Conservation (phyloP, 345 rosid species). For the Gossypium raimondii region DNA sequence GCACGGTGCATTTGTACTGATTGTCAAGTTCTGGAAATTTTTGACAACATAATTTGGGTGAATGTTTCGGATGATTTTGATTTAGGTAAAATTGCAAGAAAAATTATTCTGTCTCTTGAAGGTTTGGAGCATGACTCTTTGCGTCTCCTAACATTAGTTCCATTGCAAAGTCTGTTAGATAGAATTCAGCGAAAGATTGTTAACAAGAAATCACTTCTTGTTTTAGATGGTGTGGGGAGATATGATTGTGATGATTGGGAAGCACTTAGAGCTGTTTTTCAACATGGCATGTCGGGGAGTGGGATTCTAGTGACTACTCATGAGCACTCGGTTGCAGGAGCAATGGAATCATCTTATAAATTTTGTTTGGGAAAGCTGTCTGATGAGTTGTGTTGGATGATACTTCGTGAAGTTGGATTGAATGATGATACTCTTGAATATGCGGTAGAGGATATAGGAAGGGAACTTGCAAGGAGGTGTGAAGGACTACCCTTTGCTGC, state of each 20-base stretch:
- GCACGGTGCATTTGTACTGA: not conserved
- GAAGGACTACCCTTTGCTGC: no score
- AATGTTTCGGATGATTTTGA: not conserved
- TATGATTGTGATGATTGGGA: not conserved
- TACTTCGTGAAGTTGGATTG: not conserved
- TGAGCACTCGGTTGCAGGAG: not conserved
- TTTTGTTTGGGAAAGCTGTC: not conserved
- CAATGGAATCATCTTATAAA: not conserved
- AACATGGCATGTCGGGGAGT: not conserved
- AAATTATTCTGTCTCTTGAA: not conserved
- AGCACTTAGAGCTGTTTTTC: not conserved
- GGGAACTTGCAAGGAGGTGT: no score
- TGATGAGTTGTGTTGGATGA: not conserved
- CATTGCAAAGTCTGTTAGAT: not conserved
- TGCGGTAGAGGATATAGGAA: no score
- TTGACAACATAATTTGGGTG: not conserved
- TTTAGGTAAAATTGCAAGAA: not conserved
- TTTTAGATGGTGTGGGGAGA: not conserved
- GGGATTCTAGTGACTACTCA: not conserved
- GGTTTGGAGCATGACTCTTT: not conserved
- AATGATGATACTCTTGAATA: no score
- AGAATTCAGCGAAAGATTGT: not conserved
- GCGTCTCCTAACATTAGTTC: not conserved
- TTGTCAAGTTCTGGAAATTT: not conserved
- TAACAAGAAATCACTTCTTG: not conserved